Evolutionary conservation across 257 asterid genomes (phyloP), one percentile per base, ranked within the genome.

Genomic region (Nicotiana otophora): DNA sequence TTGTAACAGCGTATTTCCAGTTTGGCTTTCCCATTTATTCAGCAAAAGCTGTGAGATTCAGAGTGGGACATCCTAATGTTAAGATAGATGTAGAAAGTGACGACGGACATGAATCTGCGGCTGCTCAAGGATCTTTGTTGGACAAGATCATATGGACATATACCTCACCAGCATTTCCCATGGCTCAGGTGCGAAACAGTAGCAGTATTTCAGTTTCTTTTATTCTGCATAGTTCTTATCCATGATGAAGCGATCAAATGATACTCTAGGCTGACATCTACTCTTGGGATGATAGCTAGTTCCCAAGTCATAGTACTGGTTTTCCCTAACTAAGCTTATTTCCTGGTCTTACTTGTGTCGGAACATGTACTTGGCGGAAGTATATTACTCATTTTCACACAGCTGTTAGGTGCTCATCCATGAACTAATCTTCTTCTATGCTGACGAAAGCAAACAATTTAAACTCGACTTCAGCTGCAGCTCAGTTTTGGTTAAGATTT

Each of bases 11-110:
- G 0, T 90, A 85, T 82, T 94, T 94, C 86, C 98, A 94, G 94
- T 86, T 78, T 54, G 96, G 90, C 78, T 87, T 85, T 85, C 98
- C 98, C 60, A 87, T 94, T 81, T 94, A 92, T 84, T 94, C 97
- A n/a, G 88, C 96, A 36, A 92, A 76, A 86, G 90, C 94, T 83
- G 91, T 94, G 85, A 89, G 94, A 81, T 92, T 94, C 83, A 85
- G 84, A 26, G 65, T 91, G 89, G 98, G 98, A 77, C 85, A 89
- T 82, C 86, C 88, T 23, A 86, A 78, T 78, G 84, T 9, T 78
- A 88, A 86, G 76, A 65, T 83, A 83, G 86, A 84, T 58, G 20
- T 53, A 31, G 86, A 88, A 67, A 78, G 85, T 69, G 86, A 78
- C 20, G 60, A 78, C 12, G 16, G 26, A 39, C 86, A 86, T 5